These are phyloP conservation scores for Malassezia brasiliensis DNA, from an alignment of 1,284 basidiomycete species.

Conservation along the genomic window DNA sequence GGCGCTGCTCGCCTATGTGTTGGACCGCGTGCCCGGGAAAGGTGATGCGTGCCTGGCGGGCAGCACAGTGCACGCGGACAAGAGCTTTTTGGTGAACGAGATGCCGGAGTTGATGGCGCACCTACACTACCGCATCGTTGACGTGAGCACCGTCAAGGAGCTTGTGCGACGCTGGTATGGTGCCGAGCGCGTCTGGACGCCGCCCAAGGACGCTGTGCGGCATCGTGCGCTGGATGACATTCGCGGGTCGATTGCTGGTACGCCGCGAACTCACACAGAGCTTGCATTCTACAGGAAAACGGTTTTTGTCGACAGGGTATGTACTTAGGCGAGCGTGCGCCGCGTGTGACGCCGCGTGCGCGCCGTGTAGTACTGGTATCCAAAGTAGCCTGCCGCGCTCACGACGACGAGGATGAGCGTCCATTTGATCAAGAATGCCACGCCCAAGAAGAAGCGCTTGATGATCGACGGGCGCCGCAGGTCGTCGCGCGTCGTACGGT, in stretches of 20 bases:
- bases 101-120: slow-evolving; percentile 58
- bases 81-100: slow-evolving; percentile 60
- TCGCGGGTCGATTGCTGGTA: slow-evolving; percentile 57
- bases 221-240: slow-evolving; percentile 64
- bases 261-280: slow-evolving; percentile 43
- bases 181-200: slow-evolving; percentile 40
- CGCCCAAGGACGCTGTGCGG: slow-evolving; percentile 9
- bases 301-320: slow-evolving; percentile 37
- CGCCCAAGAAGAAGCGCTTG: slow-evolving; percentile 13
- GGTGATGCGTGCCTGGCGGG: slow-evolving; percentile 63
- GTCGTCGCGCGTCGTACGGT: neutral
- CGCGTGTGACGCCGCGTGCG: neutral
- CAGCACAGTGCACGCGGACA: slow-evolving; percentile 69
- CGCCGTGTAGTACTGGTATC: slow-evolving; percentile 24
- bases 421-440: slow-evolving; percentile 29
- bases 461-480: neutral
- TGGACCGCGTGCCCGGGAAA: slow-evolving; percentile 50
- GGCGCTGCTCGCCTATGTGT: slow-evolving; percentile 51
- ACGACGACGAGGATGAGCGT: slow-evolving; percentile 25
- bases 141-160: slow-evolving; percentile 61
- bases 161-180: slow-evolving; percentile 68
- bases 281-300: slow-evolving; percentile 49
- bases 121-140: slow-evolving; percentile 54
- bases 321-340: slow-evolving; percentile 12
- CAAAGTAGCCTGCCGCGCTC: slow-evolving; percentile 23